Conservation (phyloP, 257 asterid species). For the Solanum appendiculatum region DNA sequence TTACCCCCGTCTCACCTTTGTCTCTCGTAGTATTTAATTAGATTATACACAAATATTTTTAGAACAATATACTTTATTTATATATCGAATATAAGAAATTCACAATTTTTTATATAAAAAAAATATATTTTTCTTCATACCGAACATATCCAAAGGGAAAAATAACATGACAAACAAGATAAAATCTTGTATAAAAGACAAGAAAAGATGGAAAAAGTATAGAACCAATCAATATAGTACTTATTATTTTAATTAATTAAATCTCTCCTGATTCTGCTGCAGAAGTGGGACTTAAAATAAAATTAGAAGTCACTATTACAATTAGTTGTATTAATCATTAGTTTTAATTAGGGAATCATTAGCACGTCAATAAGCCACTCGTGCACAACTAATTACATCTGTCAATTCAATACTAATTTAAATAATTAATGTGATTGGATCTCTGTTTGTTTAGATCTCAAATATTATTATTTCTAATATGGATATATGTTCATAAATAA, state of each 20-base stretch:
- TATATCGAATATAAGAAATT: no score
- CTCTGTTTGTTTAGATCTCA: not conserved
- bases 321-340: not conserved
- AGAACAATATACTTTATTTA: no score
- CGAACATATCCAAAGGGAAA: not conserved
- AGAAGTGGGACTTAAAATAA: not conserved
- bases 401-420: not conserved
- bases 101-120: no score
- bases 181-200: not conserved
- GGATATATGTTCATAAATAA: not conserved
- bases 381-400: constrained; percentile 2
- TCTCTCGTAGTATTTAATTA: not conserved
- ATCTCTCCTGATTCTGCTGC: not conserved
- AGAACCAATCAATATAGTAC: not conserved
- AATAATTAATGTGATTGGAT: not conserved
- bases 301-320: not conserved
- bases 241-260: not conserved
- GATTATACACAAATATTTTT: no score
- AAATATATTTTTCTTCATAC: no score
- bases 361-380: not conserved
- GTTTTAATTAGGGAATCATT: not conserved
- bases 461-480: not conserved
- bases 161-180: not conserved
- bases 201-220: not conserved
- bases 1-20: not conserved